Percentiles rank a stretch among this genome's conserved stretches.
These are phyloP conservation scores for Haematococcus lacustris DNA, from an alignment of 139 green algal species.

Conservation along the genomic window DNA sequence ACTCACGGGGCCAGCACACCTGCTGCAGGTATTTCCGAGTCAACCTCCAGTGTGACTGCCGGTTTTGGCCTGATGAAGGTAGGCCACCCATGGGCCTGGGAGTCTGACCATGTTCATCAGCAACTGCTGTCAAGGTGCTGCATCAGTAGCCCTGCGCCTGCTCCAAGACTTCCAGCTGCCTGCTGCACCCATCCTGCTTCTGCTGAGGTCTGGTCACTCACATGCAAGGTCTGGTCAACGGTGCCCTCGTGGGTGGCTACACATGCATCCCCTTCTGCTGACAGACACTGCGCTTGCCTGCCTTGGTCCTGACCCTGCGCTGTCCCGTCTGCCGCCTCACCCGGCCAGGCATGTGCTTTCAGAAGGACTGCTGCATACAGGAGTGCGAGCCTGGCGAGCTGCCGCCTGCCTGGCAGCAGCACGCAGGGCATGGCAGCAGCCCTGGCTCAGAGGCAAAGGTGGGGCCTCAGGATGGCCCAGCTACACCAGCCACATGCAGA, in stretches of 20 bases:
- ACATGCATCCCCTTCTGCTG: background rate
- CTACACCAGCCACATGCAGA: background rate
- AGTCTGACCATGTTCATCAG: slow-evolving; percentile 39
- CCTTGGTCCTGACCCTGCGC: background rate
- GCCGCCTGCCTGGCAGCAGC: background rate
- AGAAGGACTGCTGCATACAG: slow-evolving; percentile 5
- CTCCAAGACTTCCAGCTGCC: too few species aligned
- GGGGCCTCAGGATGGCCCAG: too few species aligned
- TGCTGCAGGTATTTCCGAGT: slow-evolving; percentile 83
- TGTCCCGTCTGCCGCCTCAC: background rate
- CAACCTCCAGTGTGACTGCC: slow-evolving; percentile 88
- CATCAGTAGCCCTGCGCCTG: too few species aligned
- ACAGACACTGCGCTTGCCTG: background rate
- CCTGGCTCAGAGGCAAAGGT: background rate
- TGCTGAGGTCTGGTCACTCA: too few species aligned
- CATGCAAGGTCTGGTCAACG: slow-evolving; percentile 16
- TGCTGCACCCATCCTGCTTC: too few species aligned
- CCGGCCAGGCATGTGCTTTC: slow-evolving; percentile 8
- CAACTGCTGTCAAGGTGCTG: too few species aligned
- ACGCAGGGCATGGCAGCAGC: background rate
- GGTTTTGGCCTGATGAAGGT: slow-evolving; percentile 83
- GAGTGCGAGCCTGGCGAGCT: slow-evolving; percentile 6
- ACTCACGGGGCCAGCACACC: too few species aligned
- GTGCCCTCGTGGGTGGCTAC: too few species aligned
- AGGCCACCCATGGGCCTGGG: slow-evolving; percentile 39